Conservation (phyloP, 768 basidiomycete genomes). For the Boletus pseudo-olivaceus region DNA sequence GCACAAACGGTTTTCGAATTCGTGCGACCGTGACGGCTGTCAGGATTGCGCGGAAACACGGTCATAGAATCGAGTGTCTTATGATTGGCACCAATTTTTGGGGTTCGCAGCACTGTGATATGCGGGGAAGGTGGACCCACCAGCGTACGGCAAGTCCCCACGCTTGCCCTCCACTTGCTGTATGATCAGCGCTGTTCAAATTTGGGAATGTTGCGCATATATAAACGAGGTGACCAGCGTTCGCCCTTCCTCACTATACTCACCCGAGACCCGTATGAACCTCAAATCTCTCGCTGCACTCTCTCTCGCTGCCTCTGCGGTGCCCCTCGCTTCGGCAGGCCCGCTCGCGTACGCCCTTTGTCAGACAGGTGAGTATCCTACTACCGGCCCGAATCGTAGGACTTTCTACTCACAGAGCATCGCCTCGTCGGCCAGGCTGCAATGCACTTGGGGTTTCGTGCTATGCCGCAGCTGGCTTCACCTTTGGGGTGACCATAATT, state of each 20-base stretch:
- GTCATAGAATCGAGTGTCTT: too few species aligned
- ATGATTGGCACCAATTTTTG: not conserved
- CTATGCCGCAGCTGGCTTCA: slow-evolving; percentile 23
- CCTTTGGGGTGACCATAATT: slow-evolving; percentile 21
- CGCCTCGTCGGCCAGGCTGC: slow-evolving; percentile 16
- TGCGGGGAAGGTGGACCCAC: not conserved
- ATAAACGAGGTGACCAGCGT: not conserved
- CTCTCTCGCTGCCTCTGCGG: slow-evolving; percentile 12
- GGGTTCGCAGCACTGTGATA: not conserved
- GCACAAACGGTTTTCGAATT: too few species aligned
- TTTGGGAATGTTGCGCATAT: too few species aligned
- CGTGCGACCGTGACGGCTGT: too few species aligned
- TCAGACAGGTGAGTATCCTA: slow-evolving; percentile 19
- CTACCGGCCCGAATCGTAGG: not conserved
- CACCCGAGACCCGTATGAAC: slow-evolving; percentile 18
- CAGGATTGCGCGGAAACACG: too few species aligned
- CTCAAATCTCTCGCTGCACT: slow-evolving; percentile 19
- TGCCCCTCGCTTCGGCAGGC: slow-evolving; percentile 14
- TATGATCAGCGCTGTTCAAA: slow-evolving; percentile 4
- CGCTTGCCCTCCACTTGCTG: slow-evolving; percentile 5
- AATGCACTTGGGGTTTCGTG: slow-evolving; percentile 21
- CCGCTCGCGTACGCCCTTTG: slow-evolving; percentile 19
- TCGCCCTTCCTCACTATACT: not conserved
- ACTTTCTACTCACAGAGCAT: not conserved
- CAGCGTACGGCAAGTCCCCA: not conserved